Evolutionary conservation across 495 filamentous ascomycete species (phyloP), one percentile per base, ranked within the genome.

Genomic region (Cenococcum geophilum): DNA sequence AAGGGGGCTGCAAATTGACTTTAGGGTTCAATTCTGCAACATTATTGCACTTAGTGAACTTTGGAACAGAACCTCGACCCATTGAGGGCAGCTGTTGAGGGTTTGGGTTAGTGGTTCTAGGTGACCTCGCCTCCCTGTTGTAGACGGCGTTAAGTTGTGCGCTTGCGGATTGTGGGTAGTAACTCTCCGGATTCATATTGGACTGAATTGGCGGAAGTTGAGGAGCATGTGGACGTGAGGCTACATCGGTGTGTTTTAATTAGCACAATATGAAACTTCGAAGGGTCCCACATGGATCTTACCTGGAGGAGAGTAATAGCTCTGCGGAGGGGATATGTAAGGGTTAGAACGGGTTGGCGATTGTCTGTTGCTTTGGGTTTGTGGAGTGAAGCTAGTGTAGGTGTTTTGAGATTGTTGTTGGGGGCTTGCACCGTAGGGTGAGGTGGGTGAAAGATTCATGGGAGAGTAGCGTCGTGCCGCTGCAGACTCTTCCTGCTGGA

Each of bases 391-490:
- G 50, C 77, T 78, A 55, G 75, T 78, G 65, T 82, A 80, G 8
- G 76, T 64, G 63, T 70, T 72, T 60, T 80, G 79, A 25, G 59
- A 54, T 23, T 77, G 69, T 68, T 84, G 84, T 45, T 82, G 83
- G 43, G 84, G 81, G 27, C 77, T 68, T 60, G 78, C 75, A 68
- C 81, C 83, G 56, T 84, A 85, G 32, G 84, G 78, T 59, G 81
- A 76, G 16, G 83, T 76, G 36, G 86, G 82, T 49, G 84, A 82
- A 35, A 92, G 75, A 68, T 95, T 92, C 91, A 95, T 95, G 54
- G 92, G 93, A 12, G 92, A 96, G 74, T 98, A 97, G 69, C 92
- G 83, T 70, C 92, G 88, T 51, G 91, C 89, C 48, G 91, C 88
- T 37, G 88, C 80, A 23, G 89, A 89, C 59, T 89, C 88, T 63